Evolutionary conservation across 148 eudicot species (phyloP).

Genomic region (Vaccinium corymbosum): DNA sequence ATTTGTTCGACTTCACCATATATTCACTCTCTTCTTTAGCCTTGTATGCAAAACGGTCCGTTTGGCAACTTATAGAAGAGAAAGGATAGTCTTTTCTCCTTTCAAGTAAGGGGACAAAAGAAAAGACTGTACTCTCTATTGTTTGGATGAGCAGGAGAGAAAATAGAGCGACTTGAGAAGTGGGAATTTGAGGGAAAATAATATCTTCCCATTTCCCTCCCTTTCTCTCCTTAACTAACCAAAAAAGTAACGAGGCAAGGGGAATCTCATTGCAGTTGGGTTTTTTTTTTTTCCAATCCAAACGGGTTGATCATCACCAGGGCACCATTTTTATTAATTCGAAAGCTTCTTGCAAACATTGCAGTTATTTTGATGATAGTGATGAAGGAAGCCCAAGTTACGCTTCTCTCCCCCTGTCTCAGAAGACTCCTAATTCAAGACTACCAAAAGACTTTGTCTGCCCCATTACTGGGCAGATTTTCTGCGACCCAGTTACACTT

Average conservation of each 20-base stretch:
- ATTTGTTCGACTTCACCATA: not conserved
- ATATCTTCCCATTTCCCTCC: not conserved
- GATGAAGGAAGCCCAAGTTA: conserved; percentile 40
- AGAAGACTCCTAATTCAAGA: conserved; percentile 38
- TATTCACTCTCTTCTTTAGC: not conserved
- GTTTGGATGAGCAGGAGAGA: not conserved
- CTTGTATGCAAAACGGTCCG: not conserved
- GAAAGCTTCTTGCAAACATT: not conserved
- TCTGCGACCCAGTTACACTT: conserved; percentile 49
- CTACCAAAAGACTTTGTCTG: conserved; percentile 64
- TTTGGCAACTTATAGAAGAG: not conserved
- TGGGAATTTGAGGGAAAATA: not conserved
- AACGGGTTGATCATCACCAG: not conserved
- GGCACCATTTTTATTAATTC: not conserved
- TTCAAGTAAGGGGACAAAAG: not conserved
- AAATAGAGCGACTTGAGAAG: not conserved
- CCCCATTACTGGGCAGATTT: conserved; percentile 50
- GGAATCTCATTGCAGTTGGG: not conserved
- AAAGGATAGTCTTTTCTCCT: not conserved
- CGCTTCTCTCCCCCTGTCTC: conserved; percentile 32
- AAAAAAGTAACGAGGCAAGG: not conserved
- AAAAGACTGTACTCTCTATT: not conserved
- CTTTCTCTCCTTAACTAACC: not conserved
- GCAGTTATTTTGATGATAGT: conserved; percentile 29
- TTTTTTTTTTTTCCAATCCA: not conserved